Percentiles rank a stretch among this genome's conserved stretches.
Evolutionary conservation across 176 grass and related monocot species (phyloP).

Genomic region (Avena sativa): DNA sequence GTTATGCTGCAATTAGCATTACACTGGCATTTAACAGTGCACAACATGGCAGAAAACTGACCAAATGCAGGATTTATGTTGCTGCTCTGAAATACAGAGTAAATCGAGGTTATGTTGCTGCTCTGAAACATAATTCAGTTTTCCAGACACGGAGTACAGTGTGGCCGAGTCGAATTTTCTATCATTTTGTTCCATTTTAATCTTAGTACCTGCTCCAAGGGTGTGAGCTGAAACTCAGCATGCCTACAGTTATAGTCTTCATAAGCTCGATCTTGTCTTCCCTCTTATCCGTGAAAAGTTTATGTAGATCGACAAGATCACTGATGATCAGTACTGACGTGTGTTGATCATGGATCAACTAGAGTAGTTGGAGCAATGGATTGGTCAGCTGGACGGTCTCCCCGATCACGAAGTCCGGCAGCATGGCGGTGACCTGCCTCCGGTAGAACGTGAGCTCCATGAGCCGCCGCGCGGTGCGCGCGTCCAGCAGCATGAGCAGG

Average conservation of each 20-base stretch:
- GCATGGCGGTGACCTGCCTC: constrained; percentile 44
- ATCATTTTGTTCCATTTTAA: neutral
- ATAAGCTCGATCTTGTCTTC: constrained; percentile 75
- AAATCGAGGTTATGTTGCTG: neutral
- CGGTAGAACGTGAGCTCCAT: constrained; percentile 50
- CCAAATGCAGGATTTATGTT: too few species aligned
- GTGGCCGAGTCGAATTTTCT: neutral
- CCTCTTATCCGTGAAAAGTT: constrained; percentile 58
- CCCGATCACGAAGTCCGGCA: constrained; percentile 69
- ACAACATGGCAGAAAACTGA: too few species aligned
- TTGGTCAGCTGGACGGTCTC: constrained; percentile 43
- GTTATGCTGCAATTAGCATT: too few species aligned
- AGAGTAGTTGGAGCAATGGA: neutral
- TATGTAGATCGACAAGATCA: constrained; percentile 50
- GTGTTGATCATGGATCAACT: neutral
- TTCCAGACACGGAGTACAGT: neutral
- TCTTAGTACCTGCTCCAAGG: constrained; percentile 64
- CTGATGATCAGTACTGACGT: neutral
- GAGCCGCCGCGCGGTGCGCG: constrained; percentile 40
- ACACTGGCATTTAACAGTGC: too few species aligned
- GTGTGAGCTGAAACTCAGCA: constrained; percentile 65
- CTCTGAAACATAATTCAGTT: neutral
- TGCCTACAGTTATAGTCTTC: constrained; percentile 59
- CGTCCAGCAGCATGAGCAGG: constrained; percentile 60
- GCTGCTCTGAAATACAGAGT: too few species aligned